Percentiles rank a stretch among this genome's conserved stretches.
Evolutionary conservation across 1,284 basidiomycete species (phyloP).

Genomic region (Exobasidium rhododendri): DNA sequence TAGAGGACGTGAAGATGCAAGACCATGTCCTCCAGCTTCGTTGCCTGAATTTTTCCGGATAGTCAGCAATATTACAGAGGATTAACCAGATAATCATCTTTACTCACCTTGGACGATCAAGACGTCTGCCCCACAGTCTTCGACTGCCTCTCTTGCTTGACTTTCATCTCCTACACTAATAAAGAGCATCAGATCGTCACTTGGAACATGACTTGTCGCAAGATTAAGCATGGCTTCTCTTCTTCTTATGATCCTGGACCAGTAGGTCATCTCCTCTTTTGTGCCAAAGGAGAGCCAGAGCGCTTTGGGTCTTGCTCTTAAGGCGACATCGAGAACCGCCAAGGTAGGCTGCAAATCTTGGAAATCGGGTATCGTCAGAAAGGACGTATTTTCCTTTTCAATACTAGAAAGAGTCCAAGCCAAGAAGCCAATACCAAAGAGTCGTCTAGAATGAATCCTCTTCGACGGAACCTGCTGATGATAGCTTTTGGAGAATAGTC

Average conservation of each 20-base stretch:
- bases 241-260: constrained; percentile 27
- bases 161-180: constrained; percentile 37
- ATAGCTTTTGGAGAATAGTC: constrained; percentile 22
- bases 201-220: constrained; percentile 16
- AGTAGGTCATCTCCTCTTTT: constrained; percentile 27
- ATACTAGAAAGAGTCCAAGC: constrained; percentile 40
- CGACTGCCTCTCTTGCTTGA: constrained; percentile 32
- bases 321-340: constrained; percentile 29
- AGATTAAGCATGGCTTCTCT: constrained; percentile 28
- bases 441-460: constrained; percentile 15
- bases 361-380: constrained; percentile 2
- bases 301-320: constrained; percentile 31
- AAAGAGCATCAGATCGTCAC: constrained; percentile 31
- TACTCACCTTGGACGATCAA: constrained; percentile 41
- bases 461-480: constrained; percentile 19
- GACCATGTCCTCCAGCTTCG: constrained; percentile 50
- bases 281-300: constrained; percentile 50
- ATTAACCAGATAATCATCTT: too few species aligned
- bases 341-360: constrained; percentile 14
- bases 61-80: too few species aligned
- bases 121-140: constrained; percentile 36
- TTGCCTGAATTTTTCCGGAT: too few species aligned
- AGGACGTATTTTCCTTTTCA: constrained; percentile 24
- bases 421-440: constrained; percentile 47
- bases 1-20: constrained; percentile 38